Conservation (phyloP, 495 filamentous ascomycete species). For the Paragyromitra xinjiangensis region DNA sequence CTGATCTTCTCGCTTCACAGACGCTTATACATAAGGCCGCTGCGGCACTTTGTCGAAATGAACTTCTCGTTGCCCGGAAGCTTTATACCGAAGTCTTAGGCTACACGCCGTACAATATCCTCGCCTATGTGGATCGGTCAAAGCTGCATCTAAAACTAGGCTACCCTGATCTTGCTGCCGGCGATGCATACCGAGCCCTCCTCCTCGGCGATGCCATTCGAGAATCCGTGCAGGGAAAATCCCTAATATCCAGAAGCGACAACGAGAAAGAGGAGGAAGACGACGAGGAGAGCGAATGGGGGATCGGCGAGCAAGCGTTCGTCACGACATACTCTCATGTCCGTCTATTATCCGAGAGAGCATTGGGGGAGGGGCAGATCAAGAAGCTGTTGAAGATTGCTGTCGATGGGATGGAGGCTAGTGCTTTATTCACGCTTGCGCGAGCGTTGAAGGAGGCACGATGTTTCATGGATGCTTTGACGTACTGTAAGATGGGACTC, state of each 20-base stretch:
- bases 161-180: constrained; percentile 88
- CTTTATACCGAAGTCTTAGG: constrained; percentile 60
- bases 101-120: constrained; percentile 76
- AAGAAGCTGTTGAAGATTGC: constrained; percentile 61
- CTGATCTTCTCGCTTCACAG: constrained; percentile 44
- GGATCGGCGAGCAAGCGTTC: constrained; percentile 48
- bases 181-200: constrained; percentile 89
- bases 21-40: constrained; percentile 45
- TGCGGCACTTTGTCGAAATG: constrained; percentile 38
- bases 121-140: constrained; percentile 77
- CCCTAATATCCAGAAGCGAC: constrained; percentile 5
- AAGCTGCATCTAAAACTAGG: constrained; percentile 74
- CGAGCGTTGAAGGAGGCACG: constrained; percentile 43
- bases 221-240: constrained; percentile 55
- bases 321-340: constrained; percentile 49
- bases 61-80: constrained; percentile 37
- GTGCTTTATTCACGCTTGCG: constrained; percentile 59
- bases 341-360: constrained; percentile 38
- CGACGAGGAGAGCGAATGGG: constrained; percentile 39
- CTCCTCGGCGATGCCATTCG: constrained; percentile 81
- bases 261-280: constrained; percentile 36
- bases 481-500: constrained; percentile 46
- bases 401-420: constrained; percentile 62
- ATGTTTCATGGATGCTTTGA: constrained; percentile 44
- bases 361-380: constrained; percentile 28